These are phyloP conservation scores for Haplosporangium sp. DNA, from an alignment of 371 early-diverging fungal genomes.

Conservation along the genomic window DNA sequence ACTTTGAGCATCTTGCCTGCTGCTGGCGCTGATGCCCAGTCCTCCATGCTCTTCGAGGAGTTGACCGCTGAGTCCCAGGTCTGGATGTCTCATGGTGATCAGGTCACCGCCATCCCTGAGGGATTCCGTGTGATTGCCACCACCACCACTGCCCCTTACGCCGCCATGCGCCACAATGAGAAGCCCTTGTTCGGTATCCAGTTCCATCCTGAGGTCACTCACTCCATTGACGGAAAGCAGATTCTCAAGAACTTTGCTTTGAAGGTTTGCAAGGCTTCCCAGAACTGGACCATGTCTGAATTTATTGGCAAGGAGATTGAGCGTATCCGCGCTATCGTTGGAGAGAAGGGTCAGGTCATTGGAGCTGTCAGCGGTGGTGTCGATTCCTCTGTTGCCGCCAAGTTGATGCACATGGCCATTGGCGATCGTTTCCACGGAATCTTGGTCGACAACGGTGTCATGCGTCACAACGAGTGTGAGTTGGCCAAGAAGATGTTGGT, in stretches of 20 bases:
- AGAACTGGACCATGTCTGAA: slow-evolving; percentile 93
- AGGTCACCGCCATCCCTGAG: slow-evolving; percentile 82
- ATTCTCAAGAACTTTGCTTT: slow-evolving; percentile 93
- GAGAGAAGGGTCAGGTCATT: slow-evolving; percentile 92
- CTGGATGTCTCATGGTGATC: slow-evolving; percentile 99
- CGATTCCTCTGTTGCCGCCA: slow-evolving; percentile 96
- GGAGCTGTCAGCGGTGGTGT: slow-evolving; percentile 98
- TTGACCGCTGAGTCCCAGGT: slow-evolving; percentile 73
- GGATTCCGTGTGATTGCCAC: slow-evolving; percentile 88
- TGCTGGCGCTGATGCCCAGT: slow-evolving; percentile 35
- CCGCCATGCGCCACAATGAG: slow-evolving; percentile 85
- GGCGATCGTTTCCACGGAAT: slow-evolving; percentile 98
- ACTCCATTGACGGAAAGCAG: slow-evolving; percentile 88
- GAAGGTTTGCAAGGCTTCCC: slow-evolving; percentile 83
- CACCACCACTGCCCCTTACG: slow-evolving; percentile 89
- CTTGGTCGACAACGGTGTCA: slow-evolving; percentile 97
- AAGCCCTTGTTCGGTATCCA: slow-evolving; percentile 93
- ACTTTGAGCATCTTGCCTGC: slow-evolving; percentile 69
- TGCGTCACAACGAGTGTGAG: slow-evolving; percentile 95
- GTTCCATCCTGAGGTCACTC: slow-evolving; percentile 98
- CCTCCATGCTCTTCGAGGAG: slow-evolving; percentile 78
- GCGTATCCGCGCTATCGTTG: slow-evolving; percentile 91
- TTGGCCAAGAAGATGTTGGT: slow-evolving; percentile 84
- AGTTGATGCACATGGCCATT: slow-evolving; percentile 95
- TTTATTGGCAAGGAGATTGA: slow-evolving; percentile 97